Evolutionary conservation across 163 green algal genomes (phyloP), one percentile per base, ranked within the genome.

Genomic region (Prototheca wickerhamii): DNA sequence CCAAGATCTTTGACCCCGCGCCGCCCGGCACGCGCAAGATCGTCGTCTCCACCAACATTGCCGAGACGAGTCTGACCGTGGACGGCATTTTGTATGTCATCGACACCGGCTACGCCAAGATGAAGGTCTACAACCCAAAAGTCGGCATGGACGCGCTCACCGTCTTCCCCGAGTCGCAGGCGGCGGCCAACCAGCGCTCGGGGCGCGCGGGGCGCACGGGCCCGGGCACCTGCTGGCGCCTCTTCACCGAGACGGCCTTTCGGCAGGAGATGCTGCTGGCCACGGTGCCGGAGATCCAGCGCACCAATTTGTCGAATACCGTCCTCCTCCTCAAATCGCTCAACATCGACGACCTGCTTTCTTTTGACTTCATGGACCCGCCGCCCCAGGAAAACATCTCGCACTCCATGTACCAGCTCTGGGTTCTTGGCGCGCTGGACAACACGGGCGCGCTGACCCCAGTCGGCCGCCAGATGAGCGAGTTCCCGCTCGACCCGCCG

Each of bases 291-390:
- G 89, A 96, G 79, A 96, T 96, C 77, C 87, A 95, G 54, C 76
- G 91, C 58, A 97, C 90, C 53, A 97, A 96, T 76, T 82, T 97
- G 21, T 82, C 84, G 67, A 95, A 97, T 61, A 87, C 95, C 35
- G 90, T 97, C 64, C 86, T 98, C 71, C 87, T 98, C 77, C 80
- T 98, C 42, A 98, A 98, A 81, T 87, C 67, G 25, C 80, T 98
- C 44, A 95, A 94, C 63, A 84, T 98, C 28, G 84, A 97, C 51
- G 89, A 97, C 81, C 78, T 98, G 43, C 75, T 97, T 62, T 80
- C 93, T 51, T 98, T 98, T 75, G 88, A 90, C 63, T 98, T 98
- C 82, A 97, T 98, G 89, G 93, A 98, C 82, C 89, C 92, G 1
- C 87, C 87, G 3, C 87, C 87, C 34, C 73, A 89, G 66, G 93